Conservation (phyloP, 768 basidiomycete genomes). For the Chalciporus pseudorubinellus region DNA sequence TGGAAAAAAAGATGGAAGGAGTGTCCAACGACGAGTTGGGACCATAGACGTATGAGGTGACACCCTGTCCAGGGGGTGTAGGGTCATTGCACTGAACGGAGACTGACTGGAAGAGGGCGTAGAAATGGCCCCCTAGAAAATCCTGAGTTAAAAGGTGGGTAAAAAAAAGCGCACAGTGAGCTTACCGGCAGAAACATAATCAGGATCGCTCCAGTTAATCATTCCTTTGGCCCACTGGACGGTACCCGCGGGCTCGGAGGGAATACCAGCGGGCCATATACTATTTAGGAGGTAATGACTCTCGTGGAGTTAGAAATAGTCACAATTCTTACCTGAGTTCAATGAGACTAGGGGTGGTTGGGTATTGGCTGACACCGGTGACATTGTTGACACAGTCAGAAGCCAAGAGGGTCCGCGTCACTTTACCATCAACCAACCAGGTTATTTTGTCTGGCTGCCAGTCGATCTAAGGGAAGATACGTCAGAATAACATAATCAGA, state of each 20-base stretch:
- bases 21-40: conserved; percentile 49
- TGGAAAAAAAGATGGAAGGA: conserved; percentile 58
- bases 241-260: conserved; percentile 59
- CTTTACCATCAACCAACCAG: conserved; percentile 69
- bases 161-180: not conserved
- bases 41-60: conserved; percentile 65
- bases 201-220: conserved; percentile 80
- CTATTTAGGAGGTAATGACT: conserved; percentile 27
- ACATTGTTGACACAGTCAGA: conserved; percentile 49
- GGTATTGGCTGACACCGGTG: conserved; percentile 62
- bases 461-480: conserved; percentile 53
- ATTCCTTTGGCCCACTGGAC: conserved; percentile 79
- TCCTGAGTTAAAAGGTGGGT: not conserved
- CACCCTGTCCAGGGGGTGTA: conserved; percentile 38
- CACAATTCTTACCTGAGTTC: conserved; percentile 62
- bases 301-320: not conserved
- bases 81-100: conserved; percentile 63
- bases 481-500: not conserved
- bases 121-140: conserved; percentile 63
- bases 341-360: conserved; percentile 75
- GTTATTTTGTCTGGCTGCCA: conserved; percentile 70
- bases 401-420: conserved; percentile 66
- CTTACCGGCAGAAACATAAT: conserved; percentile 65
- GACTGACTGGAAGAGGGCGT: conserved; percentile 59
- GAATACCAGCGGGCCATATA: conserved; percentile 82